Base-by-base conservation (phyloP, 192 early-diverging fungal genomes). In the Rhizoclosmatium sp. region DNA sequence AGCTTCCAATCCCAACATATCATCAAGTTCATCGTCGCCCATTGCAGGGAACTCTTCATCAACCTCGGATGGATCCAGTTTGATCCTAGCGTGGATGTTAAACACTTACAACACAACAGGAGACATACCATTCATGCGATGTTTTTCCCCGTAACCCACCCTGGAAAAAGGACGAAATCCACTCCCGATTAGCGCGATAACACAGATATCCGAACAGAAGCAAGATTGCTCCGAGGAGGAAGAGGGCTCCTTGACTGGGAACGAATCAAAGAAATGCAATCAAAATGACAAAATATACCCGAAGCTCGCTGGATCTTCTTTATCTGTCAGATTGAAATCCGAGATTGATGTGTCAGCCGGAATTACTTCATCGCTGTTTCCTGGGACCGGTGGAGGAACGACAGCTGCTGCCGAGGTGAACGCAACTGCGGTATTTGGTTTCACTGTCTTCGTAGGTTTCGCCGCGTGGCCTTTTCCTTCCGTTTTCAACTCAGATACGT, bases 1-100 rank as follows among this genome's bases (percentile, higher is more conserved):
- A 7, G 51, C 5, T 16, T 54, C 51, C 51, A 54, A 54, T 54
- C 16, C 73, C 1, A 75, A 44, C 60, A 75, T 75, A 44, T 60
- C 73, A 47, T 75, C 60, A 4, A 75, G 62, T 46, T 75, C 73
- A 46, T 60, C 73, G 44, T 75, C 73, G 41, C 59, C 73, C 41
- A 75, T 75, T 9, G 60, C 41, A 9, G 70, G 21, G 9, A 9
- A 19, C 5, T 75, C 54, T 19, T 72, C 46, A 7, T 59, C 71
- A 40, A 58, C 71, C 31, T 65, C 46, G 67, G 21, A 19, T n/a
- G 67, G 19, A 44, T 41, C 44, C 31, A 69, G 44, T 42, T 69
- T 42, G 31, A 69, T 41, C 67, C 67, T 65, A 39, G 0, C 12
- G 16, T 58, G 12, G 56, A 58, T 12, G 14, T 12, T 23, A 65